A percentile compares a stretch with the other conserved stretches of the same genome.
Conservation (phyloP, 441 rosid genomes). For the Euphorbia celastroides region DNA sequence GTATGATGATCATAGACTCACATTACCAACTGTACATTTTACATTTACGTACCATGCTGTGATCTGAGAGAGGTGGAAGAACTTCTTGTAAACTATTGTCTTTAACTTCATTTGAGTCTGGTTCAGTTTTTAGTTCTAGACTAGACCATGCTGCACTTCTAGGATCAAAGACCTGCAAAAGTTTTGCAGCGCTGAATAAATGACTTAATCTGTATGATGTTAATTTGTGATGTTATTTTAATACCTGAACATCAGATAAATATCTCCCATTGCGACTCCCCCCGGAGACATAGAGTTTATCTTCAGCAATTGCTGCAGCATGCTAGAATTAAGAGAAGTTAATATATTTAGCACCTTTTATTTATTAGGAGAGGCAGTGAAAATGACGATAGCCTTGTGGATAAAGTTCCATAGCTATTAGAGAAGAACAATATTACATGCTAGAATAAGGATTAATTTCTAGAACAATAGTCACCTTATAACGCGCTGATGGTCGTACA, state of each 20-base stretch:
- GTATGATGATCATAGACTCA: background rate
- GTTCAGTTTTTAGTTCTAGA: slow-evolving; percentile 38
- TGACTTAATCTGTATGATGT: slow-evolving; percentile 8
- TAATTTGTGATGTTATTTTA: background rate
- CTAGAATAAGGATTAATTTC: slow-evolving; percentile 5
- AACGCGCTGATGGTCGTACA: slow-evolving; percentile 75
- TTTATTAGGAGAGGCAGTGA: background rate
- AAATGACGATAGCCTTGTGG: background rate
- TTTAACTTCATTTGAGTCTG: slow-evolving; percentile 30
- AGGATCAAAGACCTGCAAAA: slow-evolving; percentile 75
- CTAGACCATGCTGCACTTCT: slow-evolving; percentile 71
- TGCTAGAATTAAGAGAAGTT: slow-evolving; percentile 42
- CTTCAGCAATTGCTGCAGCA: slow-evolving; percentile 69
- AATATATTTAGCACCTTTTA: slow-evolving; percentile 9
- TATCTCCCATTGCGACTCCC: slow-evolving; percentile 95
- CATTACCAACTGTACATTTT: background rate
- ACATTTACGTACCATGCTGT: slow-evolving; percentile 52
- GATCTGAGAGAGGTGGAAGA: slow-evolving; percentile 74
- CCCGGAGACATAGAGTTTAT: slow-evolving; percentile 63
- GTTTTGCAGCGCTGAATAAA: slow-evolving; percentile 23
- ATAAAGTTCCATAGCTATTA: background rate
- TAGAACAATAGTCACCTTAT: slow-evolving; percentile 51
- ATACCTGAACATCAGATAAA: slow-evolving; percentile 86
- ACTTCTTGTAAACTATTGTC: slow-evolving; percentile 41
- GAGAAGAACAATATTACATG: background rate